These are phyloP conservation scores for Phellopilus nigrolimitatus DNA, from an alignment of 1,284 basidiomycete genomes.

Conservation along the genomic window DNA sequence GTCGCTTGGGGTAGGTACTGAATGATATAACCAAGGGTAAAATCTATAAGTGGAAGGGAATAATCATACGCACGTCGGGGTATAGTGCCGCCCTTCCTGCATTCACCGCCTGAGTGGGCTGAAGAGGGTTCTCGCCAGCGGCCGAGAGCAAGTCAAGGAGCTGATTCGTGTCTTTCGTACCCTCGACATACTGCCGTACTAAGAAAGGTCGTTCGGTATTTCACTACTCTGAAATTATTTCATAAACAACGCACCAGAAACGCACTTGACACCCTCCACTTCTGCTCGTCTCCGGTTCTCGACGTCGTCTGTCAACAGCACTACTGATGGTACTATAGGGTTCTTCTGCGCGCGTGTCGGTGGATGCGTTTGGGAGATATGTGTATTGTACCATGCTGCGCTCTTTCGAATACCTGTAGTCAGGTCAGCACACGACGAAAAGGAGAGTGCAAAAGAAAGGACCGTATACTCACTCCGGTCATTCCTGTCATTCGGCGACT, in stretches of 20 bases:
- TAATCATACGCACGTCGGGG: conserved; percentile 53
- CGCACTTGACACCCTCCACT: conserved; percentile 58
- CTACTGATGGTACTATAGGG: conserved; percentile 51
- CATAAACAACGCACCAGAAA: conserved; percentile 47
- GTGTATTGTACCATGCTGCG: conserved; percentile 79
- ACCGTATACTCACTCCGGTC: conserved; percentile 64
- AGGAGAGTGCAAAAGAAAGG: not conserved
- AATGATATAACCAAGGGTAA: not conserved
- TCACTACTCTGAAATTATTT: not conserved
- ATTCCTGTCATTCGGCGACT: conserved; percentile 88
- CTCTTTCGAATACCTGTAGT: conserved; percentile 76
- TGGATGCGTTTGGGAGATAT: conserved; percentile 51
- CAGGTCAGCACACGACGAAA: conserved; percentile 8
- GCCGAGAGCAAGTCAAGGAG: conserved; percentile 80
- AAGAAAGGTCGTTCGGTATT: not conserved
- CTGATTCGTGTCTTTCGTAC: conserved; percentile 54
- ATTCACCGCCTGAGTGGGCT: conserved; percentile 50
- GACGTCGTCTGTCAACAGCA: conserved; percentile 87
- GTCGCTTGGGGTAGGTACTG: conserved; percentile 80
- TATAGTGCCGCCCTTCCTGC: conserved; percentile 62
- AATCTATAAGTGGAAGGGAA: not conserved
- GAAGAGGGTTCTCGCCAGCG: conserved; percentile 53
- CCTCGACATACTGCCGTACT: conserved; percentile 81
- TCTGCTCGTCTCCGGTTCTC: conserved; percentile 79
- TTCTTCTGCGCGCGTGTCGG: conserved; percentile 41